phyloP scores from a whole-genome alignment of 148 eudicot genomes.

The Nyssa sinensis region DNA sequence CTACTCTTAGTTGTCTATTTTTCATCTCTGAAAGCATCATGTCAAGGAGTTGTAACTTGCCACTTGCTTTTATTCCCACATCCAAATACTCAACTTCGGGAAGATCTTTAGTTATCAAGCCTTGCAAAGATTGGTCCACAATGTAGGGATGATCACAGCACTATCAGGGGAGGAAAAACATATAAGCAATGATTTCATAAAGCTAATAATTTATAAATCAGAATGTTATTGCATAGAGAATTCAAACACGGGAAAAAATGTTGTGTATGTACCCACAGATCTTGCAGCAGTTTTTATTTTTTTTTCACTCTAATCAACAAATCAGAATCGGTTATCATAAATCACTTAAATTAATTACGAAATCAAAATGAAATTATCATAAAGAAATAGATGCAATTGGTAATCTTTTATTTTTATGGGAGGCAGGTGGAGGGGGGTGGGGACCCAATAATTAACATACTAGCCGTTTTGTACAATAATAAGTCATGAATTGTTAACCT shows the following conservation, averaged over 20 bases:
- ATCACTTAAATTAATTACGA: background rate
- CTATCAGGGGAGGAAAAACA: constrained; percentile 30
- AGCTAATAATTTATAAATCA: background rate
- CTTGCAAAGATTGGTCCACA: constrained; percentile 49
- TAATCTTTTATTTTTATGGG: no score
- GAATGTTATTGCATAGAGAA: background rate
- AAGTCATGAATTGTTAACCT: no score
- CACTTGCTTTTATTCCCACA: constrained; percentile 79
- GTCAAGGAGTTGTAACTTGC: constrained; percentile 71
- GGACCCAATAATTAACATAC: no score
- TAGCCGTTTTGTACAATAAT: no score
- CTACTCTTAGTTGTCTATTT: constrained; percentile 44
- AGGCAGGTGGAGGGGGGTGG: no score
- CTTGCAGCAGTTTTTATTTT: background rate
- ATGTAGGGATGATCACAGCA: constrained; percentile 89
- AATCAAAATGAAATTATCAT: background rate
- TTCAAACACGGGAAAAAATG: background rate
- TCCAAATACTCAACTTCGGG: constrained; percentile 38
- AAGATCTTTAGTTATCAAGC: constrained; percentile 38
- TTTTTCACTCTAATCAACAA: background rate
- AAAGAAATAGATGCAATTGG: background rate
- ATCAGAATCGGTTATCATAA: no score
- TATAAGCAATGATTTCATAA: constrained; percentile 12
- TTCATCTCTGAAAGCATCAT: constrained; percentile 54
- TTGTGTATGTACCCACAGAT: background rate